Percentiles rank a stretch among this genome's conserved stretches.
Conservation (phyloP, 495 filamentous ascomycete species). For the Hypoxylon fuscum region DNA sequence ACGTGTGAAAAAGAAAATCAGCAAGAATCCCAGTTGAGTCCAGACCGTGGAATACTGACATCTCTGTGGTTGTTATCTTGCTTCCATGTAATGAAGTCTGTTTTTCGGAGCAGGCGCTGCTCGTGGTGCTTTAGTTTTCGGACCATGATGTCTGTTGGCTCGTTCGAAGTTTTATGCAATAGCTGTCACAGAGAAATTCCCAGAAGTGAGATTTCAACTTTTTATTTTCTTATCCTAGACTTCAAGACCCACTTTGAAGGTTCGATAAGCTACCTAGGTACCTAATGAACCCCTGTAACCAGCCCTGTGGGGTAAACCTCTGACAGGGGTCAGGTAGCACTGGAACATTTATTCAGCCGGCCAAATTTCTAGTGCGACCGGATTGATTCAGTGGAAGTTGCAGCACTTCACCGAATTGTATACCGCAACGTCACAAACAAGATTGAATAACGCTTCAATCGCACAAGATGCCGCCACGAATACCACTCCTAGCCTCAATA, state of each 20-base stretch:
- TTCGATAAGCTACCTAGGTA: conserved; percentile 38
- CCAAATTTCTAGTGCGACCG: conserved; percentile 33
- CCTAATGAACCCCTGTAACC: conserved; percentile 20
- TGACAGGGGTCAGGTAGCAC: background rate
- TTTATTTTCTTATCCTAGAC: conserved; percentile 30
- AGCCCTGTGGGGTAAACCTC: conserved; percentile 19
- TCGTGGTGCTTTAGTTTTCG: conserved; percentile 94
- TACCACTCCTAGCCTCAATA: conserved; percentile 32
- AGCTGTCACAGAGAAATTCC: conserved; percentile 7
- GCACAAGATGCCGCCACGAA: conserved; percentile 43
- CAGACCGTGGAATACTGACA: conserved; percentile 31
- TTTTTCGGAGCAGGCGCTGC: conserved; percentile 80
- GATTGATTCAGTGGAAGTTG: background rate
- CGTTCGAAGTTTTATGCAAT: background rate
- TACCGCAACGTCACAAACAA: too few relatives aligned
- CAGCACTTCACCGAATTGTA: background rate
- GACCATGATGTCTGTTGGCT: conserved; percentile 65
- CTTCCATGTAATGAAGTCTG: conserved; percentile 94
- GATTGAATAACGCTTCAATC: too few relatives aligned
- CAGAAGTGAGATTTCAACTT: conserved; percentile 22
- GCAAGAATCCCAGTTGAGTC: background rate
- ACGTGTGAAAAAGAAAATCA: conserved; percentile 4
- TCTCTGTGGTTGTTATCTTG: conserved; percentile 86
- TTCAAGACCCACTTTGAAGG: conserved; percentile 13
- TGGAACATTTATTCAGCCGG: conserved; percentile 32